These are phyloP conservation scores for Nannizzia gypsea DNA, from an alignment of 2,329 filamentous ascomycete genomes.

Conservation along the genomic window DNA sequence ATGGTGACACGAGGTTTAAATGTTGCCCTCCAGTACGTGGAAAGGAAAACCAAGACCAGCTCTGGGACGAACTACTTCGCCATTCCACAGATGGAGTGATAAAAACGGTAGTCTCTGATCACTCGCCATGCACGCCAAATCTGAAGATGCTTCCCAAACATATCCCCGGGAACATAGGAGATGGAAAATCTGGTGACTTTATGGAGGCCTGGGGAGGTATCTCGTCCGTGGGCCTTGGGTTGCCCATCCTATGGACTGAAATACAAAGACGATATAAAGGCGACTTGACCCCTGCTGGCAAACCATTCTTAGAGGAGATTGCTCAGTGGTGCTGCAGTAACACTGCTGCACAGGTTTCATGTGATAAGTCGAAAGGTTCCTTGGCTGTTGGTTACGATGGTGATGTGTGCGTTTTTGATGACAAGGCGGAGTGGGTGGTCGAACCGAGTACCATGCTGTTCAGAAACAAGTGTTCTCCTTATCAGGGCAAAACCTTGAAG, in stretches of 20 bases:
- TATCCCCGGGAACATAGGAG: conserved; percentile 41
- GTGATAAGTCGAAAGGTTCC: conserved; percentile 70
- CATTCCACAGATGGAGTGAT: conserved; percentile 62
- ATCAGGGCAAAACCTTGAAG: conserved; percentile 66
- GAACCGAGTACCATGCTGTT: conserved; percentile 74
- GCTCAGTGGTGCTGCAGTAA: conserved; percentile 76
- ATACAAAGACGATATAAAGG: conserved; percentile 38
- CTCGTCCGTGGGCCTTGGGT: conserved; percentile 79
- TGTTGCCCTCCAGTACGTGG: conserved; percentile 87
- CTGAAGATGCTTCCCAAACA: conserved; percentile 73
- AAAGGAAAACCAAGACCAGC: conserved; percentile 64
- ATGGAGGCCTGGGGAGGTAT: conserved; percentile 96
- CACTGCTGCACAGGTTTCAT: conserved; percentile 77
- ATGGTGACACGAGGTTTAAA: conserved; percentile 85
- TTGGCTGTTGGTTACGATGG: conserved; percentile 72
- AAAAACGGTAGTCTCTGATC: conserved; percentile 83
- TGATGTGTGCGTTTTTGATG: conserved; percentile 87
- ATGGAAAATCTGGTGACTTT: conserved; percentile 51
- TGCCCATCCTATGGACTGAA: conserved; percentile 81
- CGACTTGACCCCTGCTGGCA: conserved; percentile 19
- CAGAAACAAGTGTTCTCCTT: conserved; percentile 84
- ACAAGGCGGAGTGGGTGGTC: conserved; percentile 64
- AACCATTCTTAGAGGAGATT: conserved; percentile 55
- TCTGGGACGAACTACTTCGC: conserved; percentile 68
- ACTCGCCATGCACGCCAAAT: conserved; percentile 90